phyloP scores from a whole-genome alignment of 345 rosid genomes.

The Arabis alpina region DNA sequence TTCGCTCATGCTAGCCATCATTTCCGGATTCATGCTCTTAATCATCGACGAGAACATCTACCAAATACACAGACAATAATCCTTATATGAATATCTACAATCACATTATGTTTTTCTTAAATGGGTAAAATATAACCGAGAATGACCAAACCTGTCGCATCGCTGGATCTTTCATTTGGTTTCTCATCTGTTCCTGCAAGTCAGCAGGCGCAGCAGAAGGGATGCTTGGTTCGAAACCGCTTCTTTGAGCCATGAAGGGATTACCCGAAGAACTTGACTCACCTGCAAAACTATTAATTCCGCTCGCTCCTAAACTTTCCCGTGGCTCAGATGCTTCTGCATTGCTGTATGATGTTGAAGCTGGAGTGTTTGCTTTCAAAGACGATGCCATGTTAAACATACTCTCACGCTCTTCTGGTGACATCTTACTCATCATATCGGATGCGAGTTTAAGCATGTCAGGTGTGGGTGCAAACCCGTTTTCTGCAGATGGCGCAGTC shows the following conservation, averaged over 20 bases:
- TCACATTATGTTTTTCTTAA: slow-evolving; percentile 14
- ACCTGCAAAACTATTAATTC: slow-evolving; percentile 41
- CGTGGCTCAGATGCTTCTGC: slow-evolving; percentile 40
- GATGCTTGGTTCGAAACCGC: slow-evolving; percentile 52
- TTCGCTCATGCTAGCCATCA: slow-evolving; percentile 96
- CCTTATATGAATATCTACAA: not conserved
- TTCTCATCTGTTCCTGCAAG: slow-evolving; percentile 89
- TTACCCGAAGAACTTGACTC: slow-evolving; percentile 60
- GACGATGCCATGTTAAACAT: slow-evolving; percentile 91
- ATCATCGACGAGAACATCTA: slow-evolving; percentile 92
- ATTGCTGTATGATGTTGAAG: slow-evolving; percentile 43
- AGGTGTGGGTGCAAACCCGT: slow-evolving; percentile 58
- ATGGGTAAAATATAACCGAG: not conserved
- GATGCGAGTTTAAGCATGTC: slow-evolving; percentile 85
- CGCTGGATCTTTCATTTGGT: slow-evolving; percentile 95
- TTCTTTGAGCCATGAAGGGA: slow-evolving; percentile 50
- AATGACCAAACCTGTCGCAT: slow-evolving; percentile 68
- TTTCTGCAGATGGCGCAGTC: slow-evolving; percentile 44
- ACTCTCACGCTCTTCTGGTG: slow-evolving; percentile 75
- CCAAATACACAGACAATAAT: slow-evolving; percentile 24
- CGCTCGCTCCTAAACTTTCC: slow-evolving; percentile 43
- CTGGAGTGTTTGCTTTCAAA: slow-evolving; percentile 49
- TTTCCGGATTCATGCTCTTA: slow-evolving; percentile 89
- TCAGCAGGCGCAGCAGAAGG: slow-evolving; percentile 63
- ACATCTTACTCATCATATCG: slow-evolving; percentile 83